Percentiles rank a stretch among this genome's conserved stretches.
Evolutionary conservation across 2,329 filamentous ascomycete genomes (phyloP).

Genomic region (Metarhizium rileyi): DNA sequence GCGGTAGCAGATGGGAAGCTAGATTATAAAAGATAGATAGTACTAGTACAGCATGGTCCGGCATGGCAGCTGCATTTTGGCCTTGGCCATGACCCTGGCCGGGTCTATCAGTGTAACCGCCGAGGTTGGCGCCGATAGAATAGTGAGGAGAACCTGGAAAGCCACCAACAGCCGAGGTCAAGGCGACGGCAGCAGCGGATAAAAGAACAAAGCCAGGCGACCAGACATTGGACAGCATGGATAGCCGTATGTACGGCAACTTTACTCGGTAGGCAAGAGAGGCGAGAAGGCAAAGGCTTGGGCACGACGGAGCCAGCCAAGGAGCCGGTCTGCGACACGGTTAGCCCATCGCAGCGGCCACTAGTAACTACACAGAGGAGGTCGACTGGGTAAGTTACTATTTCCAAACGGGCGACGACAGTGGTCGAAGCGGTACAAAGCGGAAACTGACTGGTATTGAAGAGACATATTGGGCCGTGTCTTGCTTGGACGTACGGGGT

Average conservation of each 20-base stretch:
- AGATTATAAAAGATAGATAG: background rate
- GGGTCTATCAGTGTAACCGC: conserved; percentile 1
- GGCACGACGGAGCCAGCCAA: background rate
- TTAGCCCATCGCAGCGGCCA: background rate
- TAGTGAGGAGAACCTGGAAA: conserved; percentile 3
- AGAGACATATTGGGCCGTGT: background rate
- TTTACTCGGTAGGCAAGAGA: too few species aligned
- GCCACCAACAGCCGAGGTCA: background rate
- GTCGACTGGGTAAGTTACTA: background rate
- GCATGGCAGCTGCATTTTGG: conserved; percentile 1
- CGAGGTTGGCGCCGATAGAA: conserved; percentile 3
- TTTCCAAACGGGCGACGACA: background rate
- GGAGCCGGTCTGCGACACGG: background rate
- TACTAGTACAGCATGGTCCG: background rate
- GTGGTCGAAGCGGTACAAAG: background rate
- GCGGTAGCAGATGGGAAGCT: conserved; percentile 1
- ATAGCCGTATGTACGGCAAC: too few species aligned
- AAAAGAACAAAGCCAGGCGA: too few species aligned
- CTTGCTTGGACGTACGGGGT: background rate
- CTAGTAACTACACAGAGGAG: too few species aligned
- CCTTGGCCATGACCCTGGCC: background rate
- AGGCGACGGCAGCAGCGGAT: background rate
- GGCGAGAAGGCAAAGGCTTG: background rate
- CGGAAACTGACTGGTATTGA: background rate
- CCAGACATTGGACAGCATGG: background rate